Percentiles rank a stretch among this genome's conserved stretches.
Conservation (phyloP, 352 stramenopile genomes). For the Blastocystis sp. region DNA sequence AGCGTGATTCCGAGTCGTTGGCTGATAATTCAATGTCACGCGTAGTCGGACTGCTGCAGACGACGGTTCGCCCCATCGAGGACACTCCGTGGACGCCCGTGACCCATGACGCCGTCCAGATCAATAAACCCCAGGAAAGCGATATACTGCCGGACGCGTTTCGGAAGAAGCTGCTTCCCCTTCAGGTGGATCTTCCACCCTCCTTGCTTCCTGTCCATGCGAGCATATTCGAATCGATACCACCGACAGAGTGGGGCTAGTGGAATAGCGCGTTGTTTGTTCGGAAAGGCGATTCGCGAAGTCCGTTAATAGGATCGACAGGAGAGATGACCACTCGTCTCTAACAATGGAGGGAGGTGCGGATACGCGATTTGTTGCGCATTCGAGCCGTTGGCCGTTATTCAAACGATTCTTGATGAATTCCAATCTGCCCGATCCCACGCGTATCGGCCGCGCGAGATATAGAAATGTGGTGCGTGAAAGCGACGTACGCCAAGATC, state of each 20-base stretch:
- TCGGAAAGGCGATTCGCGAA: too few relatives aligned
- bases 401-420: neutral
- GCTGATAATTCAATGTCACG: neutral
- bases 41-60: slow-evolving; percentile 56
- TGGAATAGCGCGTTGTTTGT: slow-evolving; percentile 38
- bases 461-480: slow-evolving; percentile 16
- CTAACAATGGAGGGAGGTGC: too few relatives aligned
- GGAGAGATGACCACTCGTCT: too few relatives aligned
- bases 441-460: neutral
- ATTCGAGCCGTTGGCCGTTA: too few relatives aligned
- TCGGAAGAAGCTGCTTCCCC: slow-evolving; percentile 18
- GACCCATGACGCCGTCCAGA: neutral
- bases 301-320: too few relatives aligned
- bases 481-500: slow-evolving; percentile 47
- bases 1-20: slow-evolving; percentile 55
- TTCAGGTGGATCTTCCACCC: slow-evolving; percentile 57
- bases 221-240: slow-evolving; percentile 49
- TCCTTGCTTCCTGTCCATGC: slow-evolving; percentile 56
- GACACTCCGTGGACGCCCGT: slow-evolving; percentile 61
- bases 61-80: slow-evolving; percentile 59
- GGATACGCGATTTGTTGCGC: too few relatives aligned
- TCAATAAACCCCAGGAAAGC: neutral
- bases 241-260: slow-evolving; percentile 46
- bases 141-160: slow-evolving; percentile 14
- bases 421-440: neutral